These are phyloP conservation scores for Vitis hybrid DNA, from an alignment of 177 flowering plant species.

Conservation along the genomic window DNA sequence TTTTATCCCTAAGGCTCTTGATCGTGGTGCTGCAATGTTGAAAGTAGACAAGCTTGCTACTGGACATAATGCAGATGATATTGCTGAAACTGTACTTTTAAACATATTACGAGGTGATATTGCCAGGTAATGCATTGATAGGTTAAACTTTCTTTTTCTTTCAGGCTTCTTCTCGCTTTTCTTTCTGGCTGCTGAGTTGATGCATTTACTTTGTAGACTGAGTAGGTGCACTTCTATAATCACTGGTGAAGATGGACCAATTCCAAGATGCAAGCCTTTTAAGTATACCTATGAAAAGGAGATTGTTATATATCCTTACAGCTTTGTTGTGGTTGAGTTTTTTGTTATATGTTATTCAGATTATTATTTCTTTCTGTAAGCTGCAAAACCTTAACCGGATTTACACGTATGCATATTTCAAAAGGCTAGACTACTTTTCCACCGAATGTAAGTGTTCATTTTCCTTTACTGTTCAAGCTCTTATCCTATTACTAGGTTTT, in stretches of 20 bases:
- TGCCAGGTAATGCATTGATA: constrained; percentile 61
- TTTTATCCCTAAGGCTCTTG: constrained; percentile 70
- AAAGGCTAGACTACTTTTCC: constrained; percentile 97
- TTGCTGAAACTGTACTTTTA: constrained; percentile 93
- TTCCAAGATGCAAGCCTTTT: constrained; percentile 99
- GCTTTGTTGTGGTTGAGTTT: constrained; percentile 5
- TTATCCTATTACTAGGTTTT: neutral
- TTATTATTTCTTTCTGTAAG: constrained; percentile 2
- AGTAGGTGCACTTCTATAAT: constrained; percentile 88
- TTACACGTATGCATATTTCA: constrained; percentile 97
- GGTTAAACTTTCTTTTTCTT: neutral
- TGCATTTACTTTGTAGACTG: constrained; percentile 50
- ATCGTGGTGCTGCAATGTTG: constrained; percentile 94
- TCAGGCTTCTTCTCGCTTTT: constrained; percentile 7
- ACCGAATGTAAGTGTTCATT: constrained; percentile 75
- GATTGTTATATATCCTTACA: constrained; percentile 98
- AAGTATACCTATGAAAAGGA: constrained; percentile 99
- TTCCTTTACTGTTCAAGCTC: neutral
- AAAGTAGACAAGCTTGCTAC: constrained; percentile 93
- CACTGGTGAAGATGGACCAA: constrained; percentile 99
- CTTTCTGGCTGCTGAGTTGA: neutral
- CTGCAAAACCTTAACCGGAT: constrained; percentile 59
- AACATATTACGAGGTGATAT: constrained; percentile 97
- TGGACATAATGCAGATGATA: constrained; percentile 99
- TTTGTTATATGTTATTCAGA: constrained; percentile 3